Conservation (phyloP, 2,329 filamentous ascomycete species). For the Aspergillus sp. region DNA sequence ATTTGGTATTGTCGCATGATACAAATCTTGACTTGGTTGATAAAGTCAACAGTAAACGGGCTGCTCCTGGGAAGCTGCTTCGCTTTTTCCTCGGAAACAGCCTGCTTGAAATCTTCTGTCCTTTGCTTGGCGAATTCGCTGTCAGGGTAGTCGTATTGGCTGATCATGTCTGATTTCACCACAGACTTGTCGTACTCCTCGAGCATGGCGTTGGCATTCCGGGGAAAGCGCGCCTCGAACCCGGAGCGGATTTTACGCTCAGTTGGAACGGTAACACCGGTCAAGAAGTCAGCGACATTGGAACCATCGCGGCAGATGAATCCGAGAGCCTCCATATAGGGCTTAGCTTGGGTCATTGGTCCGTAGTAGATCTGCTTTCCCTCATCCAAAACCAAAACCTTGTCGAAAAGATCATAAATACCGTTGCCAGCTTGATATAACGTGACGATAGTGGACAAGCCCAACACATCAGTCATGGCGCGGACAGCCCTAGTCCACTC, state of each 20-base stretch:
- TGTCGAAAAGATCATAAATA: constrained; percentile 70
- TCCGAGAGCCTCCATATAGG: constrained; percentile 65
- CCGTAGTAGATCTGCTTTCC: constrained; percentile 68
- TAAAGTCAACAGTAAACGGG: constrained; percentile 57
- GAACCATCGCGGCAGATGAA: constrained; percentile 63
- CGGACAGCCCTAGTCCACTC: constrained; percentile 62
- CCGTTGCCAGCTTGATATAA: constrained; percentile 70
- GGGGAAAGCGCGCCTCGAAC: constrained; percentile 46
- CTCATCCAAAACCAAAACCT: constrained; percentile 66
- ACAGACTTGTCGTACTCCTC: constrained; percentile 53
- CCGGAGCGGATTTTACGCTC: constrained; percentile 47
- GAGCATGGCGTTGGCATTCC: constrained; percentile 45
- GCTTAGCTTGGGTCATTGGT: constrained; percentile 55
- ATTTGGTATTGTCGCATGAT: constrained; percentile 64
- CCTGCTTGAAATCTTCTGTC: constrained; percentile 56
- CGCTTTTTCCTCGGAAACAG: constrained; percentile 56
- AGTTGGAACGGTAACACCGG: constrained; percentile 61
- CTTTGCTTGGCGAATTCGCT: constrained; percentile 49
- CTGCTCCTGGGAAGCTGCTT: constrained; percentile 55
- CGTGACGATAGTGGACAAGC: constrained; percentile 61
- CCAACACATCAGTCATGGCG: constrained; percentile 62
- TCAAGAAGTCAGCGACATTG: constrained; percentile 66
- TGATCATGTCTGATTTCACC: constrained; percentile 52
- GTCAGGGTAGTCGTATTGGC: constrained; percentile 59
- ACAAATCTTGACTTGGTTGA: constrained; percentile 56